Percentiles rank a stretch among this genome's conserved stretches.
Evolutionary conservation across 805 yeast genomes (phyloP).

Genomic region (Wickerhamomyces bovis): DNA sequence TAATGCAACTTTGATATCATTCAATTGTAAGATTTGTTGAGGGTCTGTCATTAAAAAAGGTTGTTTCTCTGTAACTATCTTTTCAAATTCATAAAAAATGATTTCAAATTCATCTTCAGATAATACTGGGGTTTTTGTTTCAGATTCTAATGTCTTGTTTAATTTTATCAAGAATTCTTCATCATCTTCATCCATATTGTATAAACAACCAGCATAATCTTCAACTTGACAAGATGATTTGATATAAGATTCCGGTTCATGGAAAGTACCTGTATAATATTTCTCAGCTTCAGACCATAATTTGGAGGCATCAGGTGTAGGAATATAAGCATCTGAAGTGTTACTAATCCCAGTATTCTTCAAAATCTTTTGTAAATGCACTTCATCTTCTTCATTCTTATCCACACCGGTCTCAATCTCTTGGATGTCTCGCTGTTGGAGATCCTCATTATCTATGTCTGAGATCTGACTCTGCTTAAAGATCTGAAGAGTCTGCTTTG

Average conservation of each 20-base stretch:
- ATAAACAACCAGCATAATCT: slow-evolving; percentile 80
- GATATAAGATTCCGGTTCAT: slow-evolving; percentile 73
- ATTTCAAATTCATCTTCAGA: slow-evolving; percentile 84
- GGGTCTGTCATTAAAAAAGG: slow-evolving; percentile 89
- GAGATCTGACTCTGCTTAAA: slow-evolving; percentile 76
- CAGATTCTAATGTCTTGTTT: slow-evolving; percentile 27
- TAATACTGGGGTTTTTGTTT: slow-evolving; percentile 31
- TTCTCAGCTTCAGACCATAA: slow-evolving; percentile 72
- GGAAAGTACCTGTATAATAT: slow-evolving; percentile 63
- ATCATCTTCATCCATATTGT: slow-evolving; percentile 88
- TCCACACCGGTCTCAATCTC: slow-evolving; percentile 97
- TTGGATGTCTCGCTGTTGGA: slow-evolving; percentile 76
- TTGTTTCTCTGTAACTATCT: slow-evolving; percentile 69
- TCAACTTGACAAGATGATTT: slow-evolving; percentile 94
- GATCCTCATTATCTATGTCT: slow-evolving; percentile 63
- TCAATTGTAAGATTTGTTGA: slow-evolving; percentile 58
- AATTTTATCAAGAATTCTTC: slow-evolving; percentile 52
- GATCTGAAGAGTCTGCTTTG: slow-evolving; percentile 78
- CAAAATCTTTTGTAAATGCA: slow-evolving; percentile 88
- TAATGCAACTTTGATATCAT: slow-evolving; percentile 57
- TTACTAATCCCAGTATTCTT: slow-evolving; percentile 70
- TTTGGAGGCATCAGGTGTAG: slow-evolving; percentile 92
- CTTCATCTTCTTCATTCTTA: slow-evolving; percentile 95
- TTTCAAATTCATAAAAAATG: slow-evolving; percentile 68
- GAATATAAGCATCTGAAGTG: slow-evolving; percentile 57